Percentiles rank a stretch among this genome's conserved stretches.
Evolutionary conservation across 345 rosid genomes (phyloP).

Genomic region (Camelina neglecta): DNA sequence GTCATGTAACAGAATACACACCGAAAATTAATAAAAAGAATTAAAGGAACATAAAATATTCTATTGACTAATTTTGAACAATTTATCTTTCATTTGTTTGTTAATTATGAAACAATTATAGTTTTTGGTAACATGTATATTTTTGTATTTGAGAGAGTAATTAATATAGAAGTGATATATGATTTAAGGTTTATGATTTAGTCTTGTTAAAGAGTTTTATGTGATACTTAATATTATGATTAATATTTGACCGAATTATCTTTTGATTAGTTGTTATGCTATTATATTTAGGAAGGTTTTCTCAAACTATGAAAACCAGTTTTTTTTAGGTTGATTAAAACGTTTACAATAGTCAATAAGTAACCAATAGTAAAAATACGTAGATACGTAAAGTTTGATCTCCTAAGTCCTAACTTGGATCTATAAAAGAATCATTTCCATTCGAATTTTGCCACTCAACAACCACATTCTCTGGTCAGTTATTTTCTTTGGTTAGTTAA

Average conservation of each 20-base stretch:
- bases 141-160: too few relatives aligned
- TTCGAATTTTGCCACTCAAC: constrained; percentile 5
- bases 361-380: neutral
- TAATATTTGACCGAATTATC: too few relatives aligned
- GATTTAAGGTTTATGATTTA: too few relatives aligned
- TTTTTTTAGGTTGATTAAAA: neutral
- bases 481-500: constrained; percentile 11
- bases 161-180: too few relatives aligned
- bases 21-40: neutral
- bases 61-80: too few relatives aligned
- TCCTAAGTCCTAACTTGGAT: neutral
- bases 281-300: neutral
- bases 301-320: neutral
- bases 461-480: neutral
- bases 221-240: too few relatives aligned
- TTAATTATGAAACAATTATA: too few relatives aligned
- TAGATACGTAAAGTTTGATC: neutral
- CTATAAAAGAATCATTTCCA: neutral
- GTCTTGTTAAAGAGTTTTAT: too few relatives aligned
- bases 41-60: too few relatives aligned
- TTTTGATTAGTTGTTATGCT: neutral
- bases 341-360: neutral
- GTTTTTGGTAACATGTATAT: too few relatives aligned
- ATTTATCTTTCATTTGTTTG: neutral
- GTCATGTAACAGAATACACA: neutral